phyloP scores from a whole-genome alignment of 768 basidiomycete genomes.

The Chalciporus sphaerocephalus region DNA sequence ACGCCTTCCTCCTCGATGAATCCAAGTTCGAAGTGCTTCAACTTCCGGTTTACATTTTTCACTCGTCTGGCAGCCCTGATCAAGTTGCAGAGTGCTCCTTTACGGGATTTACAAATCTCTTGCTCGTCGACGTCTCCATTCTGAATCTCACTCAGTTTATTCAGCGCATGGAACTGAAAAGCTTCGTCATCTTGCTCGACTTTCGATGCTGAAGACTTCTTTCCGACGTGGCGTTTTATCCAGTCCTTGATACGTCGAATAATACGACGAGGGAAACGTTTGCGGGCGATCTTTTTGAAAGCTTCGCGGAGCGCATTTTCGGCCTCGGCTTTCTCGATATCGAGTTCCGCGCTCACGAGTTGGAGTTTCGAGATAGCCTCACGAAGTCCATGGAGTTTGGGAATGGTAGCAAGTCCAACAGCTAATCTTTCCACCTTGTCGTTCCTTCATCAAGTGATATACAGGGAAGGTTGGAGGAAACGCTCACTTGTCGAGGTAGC shows the following conservation, averaged over 20 bases:
- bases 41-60: slow-evolving; percentile 56
- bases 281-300: slow-evolving; percentile 29
- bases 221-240: slow-evolving; percentile 22
- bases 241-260: slow-evolving; percentile 18
- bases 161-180: slow-evolving; percentile 3
- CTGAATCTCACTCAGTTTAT: neutral
- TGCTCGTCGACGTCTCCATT: slow-evolving; percentile 1
- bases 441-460: slow-evolving; percentile 11
- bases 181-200: neutral
- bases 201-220: neutral
- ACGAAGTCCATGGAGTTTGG: slow-evolving; percentile 42
- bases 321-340: slow-evolving; percentile 54
- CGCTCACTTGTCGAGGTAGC: slow-evolving; percentile 57
- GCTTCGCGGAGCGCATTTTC: slow-evolving; percentile 49
- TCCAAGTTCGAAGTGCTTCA: slow-evolving; percentile 70
- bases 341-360: slow-evolving; percentile 49
- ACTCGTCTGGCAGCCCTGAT: slow-evolving; percentile 58
- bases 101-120: slow-evolving; percentile 12
- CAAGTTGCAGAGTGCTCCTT: slow-evolving; percentile 41
- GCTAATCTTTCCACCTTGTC: slow-evolving; percentile 49
- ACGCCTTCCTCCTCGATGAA: slow-evolving; percentile 78
- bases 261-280: neutral
- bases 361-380: slow-evolving; percentile 46
- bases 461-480: slow-evolving; percentile 17
- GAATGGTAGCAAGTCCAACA: slow-evolving; percentile 10